phyloP scores from a whole-genome alignment of 768 basidiomycete genomes.

The Lactarius hengduanensis region DNA sequence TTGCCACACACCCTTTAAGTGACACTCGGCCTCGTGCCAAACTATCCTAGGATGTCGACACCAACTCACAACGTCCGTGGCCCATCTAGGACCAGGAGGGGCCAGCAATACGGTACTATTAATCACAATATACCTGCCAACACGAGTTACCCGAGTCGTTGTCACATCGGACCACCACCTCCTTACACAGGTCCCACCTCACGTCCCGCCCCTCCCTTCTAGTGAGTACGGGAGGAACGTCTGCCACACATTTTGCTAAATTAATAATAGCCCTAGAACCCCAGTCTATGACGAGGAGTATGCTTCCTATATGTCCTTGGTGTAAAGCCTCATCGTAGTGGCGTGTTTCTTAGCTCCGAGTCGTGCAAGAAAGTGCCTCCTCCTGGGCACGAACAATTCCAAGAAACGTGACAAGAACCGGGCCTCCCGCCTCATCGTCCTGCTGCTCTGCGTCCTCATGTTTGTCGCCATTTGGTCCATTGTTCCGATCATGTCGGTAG shows the following conservation, averaged over 20 bases:
- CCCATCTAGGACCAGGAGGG: neutral
- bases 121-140: neutral
- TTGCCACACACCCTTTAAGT: neutral
- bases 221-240: neutral
- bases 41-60: neutral
- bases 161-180: neutral
- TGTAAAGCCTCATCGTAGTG: neutral
- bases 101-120: neutral
- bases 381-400: neutral
- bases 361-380: slow-evolving; percentile 4
- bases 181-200: neutral
- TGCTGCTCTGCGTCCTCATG: slow-evolving; percentile 7
- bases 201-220: neutral
- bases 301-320: neutral
- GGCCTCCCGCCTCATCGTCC: neutral
- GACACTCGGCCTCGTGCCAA: neutral
- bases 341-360: neutral
- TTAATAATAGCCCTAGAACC: neutral
- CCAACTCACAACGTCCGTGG: neutral
- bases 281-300: neutral
- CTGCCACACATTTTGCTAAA: neutral
- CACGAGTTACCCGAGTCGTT: neutral
- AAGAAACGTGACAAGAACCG: neutral
- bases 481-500: slow-evolving; percentile 4
- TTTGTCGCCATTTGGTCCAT: neutral